Percentiles rank a stretch among this genome's conserved stretches.
Evolutionary conservation across 1,284 basidiomycete species (phyloP).

Genomic region (Naganishia sp.): DNA sequence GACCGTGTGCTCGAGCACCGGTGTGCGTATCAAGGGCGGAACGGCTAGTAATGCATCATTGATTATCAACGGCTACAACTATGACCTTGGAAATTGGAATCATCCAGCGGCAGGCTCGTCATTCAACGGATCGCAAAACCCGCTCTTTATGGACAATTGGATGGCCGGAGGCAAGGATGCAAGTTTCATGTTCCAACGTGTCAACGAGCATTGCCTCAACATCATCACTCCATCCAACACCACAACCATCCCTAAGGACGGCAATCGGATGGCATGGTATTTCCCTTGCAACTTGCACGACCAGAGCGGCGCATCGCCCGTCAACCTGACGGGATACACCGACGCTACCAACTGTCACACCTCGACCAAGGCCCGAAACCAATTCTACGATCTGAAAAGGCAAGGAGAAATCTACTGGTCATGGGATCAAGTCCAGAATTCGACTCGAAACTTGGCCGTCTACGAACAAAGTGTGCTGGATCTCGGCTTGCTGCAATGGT

Average conservation of each 20-base stretch:
- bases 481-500: slow-evolving; percentile 78
- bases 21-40: slow-evolving; percentile 77
- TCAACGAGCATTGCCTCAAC: slow-evolving; percentile 76
- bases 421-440: slow-evolving; percentile 78
- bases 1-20: slow-evolving; percentile 82
- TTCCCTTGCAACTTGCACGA: slow-evolving; percentile 91
- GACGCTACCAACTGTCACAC: slow-evolving; percentile 71
- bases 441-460: slow-evolving; percentile 78
- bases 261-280: slow-evolving; percentile 68
- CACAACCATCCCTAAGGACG: slow-evolving; percentile 65
- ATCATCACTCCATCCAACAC: slow-evolving; percentile 71
- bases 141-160: slow-evolving; percentile 75
- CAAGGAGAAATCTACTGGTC: slow-evolving; percentile 88
- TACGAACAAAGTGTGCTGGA: slow-evolving; percentile 91
- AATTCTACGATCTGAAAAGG: slow-evolving; percentile 59
- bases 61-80: slow-evolving; percentile 89
- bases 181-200: slow-evolving; percentile 91
- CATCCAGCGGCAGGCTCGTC: slow-evolving; percentile 66
- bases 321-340: slow-evolving; percentile 72
- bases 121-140: slow-evolving; percentile 79
- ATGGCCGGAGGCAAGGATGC: slow-evolving; percentile 80
- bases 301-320: slow-evolving; percentile 66
- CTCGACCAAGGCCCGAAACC: slow-evolving; percentile 59
- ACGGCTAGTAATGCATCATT: slow-evolving; percentile 76
- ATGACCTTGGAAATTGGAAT: slow-evolving; percentile 82